phyloP scores from a whole-genome alignment of 148 eudicot species.

The Chenopodium quinoa region DNA sequence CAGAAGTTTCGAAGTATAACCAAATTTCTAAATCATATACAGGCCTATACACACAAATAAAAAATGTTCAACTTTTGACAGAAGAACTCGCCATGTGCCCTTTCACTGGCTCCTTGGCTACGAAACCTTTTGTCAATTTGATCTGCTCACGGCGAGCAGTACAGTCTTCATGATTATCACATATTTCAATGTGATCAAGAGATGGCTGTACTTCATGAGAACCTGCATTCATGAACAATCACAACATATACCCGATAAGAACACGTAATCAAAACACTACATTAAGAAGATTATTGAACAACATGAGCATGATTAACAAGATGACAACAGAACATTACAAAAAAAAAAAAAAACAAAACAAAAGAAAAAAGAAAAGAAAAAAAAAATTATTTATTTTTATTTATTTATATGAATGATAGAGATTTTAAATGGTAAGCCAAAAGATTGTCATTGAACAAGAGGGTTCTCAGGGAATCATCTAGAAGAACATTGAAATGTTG shows the following conservation, averaged over 20 bases:
- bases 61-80: constrained; percentile 20
- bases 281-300: too few species aligned
- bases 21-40: neutral
- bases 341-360: too few species aligned
- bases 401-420: too few species aligned
- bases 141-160: constrained; percentile 67
- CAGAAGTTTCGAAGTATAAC: neutral
- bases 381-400: too few species aligned
- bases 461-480: too few species aligned
- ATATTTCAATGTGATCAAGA: constrained; percentile 50
- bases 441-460: too few species aligned
- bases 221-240: constrained; percentile 39
- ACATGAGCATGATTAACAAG: neutral
- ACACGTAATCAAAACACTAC: neutral
- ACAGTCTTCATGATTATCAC: constrained; percentile 79
- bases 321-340: too few species aligned
- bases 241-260: neutral
- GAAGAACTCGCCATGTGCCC: constrained; percentile 86
- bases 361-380: too few species aligned
- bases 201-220: constrained; percentile 66
- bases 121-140: constrained; percentile 90
- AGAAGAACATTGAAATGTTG: too few species aligned
- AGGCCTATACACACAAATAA: neutral
- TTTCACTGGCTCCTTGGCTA: constrained; percentile 91
- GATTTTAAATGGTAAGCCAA: too few species aligned